Conservation (phyloP, 768 basidiomycete species). For the Amanita pseudoporphyria region DNA sequence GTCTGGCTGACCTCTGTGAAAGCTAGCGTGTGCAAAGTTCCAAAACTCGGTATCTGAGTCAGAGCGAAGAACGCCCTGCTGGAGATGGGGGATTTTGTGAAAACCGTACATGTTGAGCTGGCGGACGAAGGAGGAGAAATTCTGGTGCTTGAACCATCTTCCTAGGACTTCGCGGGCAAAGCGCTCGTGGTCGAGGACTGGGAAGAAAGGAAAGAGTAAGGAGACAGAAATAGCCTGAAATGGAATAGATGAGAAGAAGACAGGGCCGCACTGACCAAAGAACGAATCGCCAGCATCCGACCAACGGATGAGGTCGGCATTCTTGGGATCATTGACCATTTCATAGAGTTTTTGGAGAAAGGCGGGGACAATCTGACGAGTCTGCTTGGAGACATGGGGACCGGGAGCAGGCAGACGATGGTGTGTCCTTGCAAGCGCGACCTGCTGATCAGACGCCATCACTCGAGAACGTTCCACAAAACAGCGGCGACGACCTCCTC, state of each 20-base stretch:
- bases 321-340: constrained; percentile 84
- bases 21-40: constrained; percentile 90
- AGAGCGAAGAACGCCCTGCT: constrained; percentile 84
- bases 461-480: constrained; percentile 2
- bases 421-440: constrained; percentile 33
- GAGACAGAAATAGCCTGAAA: neutral
- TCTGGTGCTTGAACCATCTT: constrained; percentile 95
- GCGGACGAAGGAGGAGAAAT: constrained; percentile 86
- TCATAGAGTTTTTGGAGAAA: constrained; percentile 92
- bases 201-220: neutral
- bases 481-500: neutral
- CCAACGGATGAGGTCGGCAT: constrained; percentile 86
- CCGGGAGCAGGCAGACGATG: constrained; percentile 13
- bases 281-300: constrained; percentile 87
- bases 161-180: constrained; percentile 87
- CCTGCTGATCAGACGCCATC: constrained; percentile 46
- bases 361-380: constrained; percentile 47
- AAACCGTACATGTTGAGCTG: constrained; percentile 97
- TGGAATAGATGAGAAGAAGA: neutral
- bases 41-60: constrained; percentile 76
- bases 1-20: constrained; percentile 83
- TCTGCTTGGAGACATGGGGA: constrained; percentile 23
- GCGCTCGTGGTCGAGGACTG: constrained; percentile 86
- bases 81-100: constrained; percentile 91
- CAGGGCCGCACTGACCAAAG: constrained; percentile 45